These are phyloP conservation scores for Eruca vesicaria DNA, from an alignment of 441 rosid genomes.

Conservation along the genomic window DNA sequence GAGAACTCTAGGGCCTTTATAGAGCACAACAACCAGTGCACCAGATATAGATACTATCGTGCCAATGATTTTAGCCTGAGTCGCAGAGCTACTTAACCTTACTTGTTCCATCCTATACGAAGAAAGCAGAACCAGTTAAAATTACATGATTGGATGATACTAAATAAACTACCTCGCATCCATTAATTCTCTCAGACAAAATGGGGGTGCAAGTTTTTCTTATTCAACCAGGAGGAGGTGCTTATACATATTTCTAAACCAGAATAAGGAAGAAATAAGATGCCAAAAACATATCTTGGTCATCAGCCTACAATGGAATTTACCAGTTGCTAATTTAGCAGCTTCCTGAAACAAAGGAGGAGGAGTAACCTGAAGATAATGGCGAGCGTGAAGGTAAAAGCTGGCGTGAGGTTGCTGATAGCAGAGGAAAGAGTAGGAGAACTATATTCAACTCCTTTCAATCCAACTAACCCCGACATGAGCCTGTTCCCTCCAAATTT, in stretches of 20 bases:
- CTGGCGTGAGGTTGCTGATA: conserved; percentile 17
- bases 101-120: conserved; percentile 18
- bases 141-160: background rate
- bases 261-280: no score
- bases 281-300: no score
- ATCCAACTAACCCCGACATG: background rate
- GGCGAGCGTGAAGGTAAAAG: conserved; percentile 51
- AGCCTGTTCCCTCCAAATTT: conserved; percentile 6
- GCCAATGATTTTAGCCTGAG: conserved; percentile 47
- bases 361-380: conserved; percentile 45
- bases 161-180: background rate
- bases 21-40: conserved; percentile 44
- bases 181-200: no score
- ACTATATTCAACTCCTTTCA: conserved; percentile 8
- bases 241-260: background rate
- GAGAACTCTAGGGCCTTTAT: conserved; percentile 51
- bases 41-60: conserved; percentile 51
- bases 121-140: background rate
- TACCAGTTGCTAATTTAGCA: background rate
- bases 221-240: no score
- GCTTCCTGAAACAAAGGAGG: background rate
- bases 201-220: no score
- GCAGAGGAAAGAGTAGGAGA: conserved; percentile 22
- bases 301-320: no score
- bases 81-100: conserved; percentile 41